Evolutionary conservation across 306 rosid genomes (phyloP), one percentile per base, ranked within the genome.

Genomic region (Fragaria vesca): DNA sequence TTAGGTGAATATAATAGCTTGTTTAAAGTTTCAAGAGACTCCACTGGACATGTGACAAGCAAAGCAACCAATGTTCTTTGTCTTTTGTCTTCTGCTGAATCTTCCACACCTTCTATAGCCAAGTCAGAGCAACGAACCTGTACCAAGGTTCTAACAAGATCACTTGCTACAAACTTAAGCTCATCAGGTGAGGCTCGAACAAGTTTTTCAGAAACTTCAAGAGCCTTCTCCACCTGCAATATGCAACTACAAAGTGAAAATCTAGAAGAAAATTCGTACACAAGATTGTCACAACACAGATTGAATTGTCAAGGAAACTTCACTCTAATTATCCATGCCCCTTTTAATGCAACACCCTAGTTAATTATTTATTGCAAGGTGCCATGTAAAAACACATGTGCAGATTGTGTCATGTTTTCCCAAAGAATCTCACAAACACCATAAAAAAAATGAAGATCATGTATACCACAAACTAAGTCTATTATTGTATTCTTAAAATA

Each of bases 151-250:
- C 97, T 87, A 52, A 86, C 82, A 15, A 95, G 92, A 88, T 92
- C 97, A 66, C 86, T 77, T 50, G 96, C 97, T 45, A 91, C 73
- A 18, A 89, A 92, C 83, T 86, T 88, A 54, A 95, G 97, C 85
- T 95, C 98, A 61, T 95, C 98, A 1, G 98, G 98, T 38, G 97
- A 91, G 47, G 97, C 93, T 83, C 97, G 89, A 72, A 95, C 81
- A 75, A 95, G 93, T 68, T 87, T 89, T 81, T 95, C 98, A 65
- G 92, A 90, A 71, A 91, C 90, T 82, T 89, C 95, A 80, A 95
- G 87, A 71, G 98, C 98, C 79, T 85, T 89, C 87, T 91, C 97
- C 77, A 89, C 93, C 98, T 95, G 85, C 74, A 85, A 77, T 45
- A 63, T 26, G 40, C 66, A 17, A 69, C 12, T 60, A 46, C 78